Evolutionary conservation across 176 grass and related monocot genomes (phyloP), one percentile per base, ranked within the genome.

Genomic region (Typha latifolia): DNA sequence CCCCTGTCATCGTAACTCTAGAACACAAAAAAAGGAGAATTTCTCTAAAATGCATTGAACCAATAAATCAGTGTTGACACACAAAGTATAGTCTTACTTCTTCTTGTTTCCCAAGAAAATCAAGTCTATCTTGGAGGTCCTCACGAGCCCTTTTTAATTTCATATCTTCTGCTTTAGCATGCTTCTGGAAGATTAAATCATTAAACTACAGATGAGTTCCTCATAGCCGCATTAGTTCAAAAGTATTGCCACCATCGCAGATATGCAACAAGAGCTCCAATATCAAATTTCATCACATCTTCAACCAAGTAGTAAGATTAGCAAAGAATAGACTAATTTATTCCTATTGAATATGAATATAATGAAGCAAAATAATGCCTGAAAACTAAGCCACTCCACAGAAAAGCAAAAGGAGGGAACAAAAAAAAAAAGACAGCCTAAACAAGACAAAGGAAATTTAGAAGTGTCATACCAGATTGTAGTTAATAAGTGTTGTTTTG

Each of bases 1-100:
- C 93, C 93, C 68, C 55, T 92, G 53, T 97, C 93, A 89, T 97
- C 93, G 66, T 90, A 92, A 72, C 51, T 80, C 93, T 97, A 66
- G 37, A 69, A 73, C 74, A 75, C 72, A 80, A 32, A 79, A 64
- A 77, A 43, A 69, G 62, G 62, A 75, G 37, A 74, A 29, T 15
- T 59, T 20, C 19, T 49, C 15, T 48, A 15, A 43, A 61, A 26
- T 16, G 14, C 18, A 12, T n/a, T 7, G 1, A 69, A 7, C 21
- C 26, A 51, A 14, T 15, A 69, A 24, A 50, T 14, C 22, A 29
- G n/a, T 51, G 21, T 69, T 15, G 66, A 69, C 12, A 22, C 9
- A 64, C 15, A 61, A 12, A 63, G 34, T 24, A 22, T 64, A 66
- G 66, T 71, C 88, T 84, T 92, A 97, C 93, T 80, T 97, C 93